Base-by-base conservation (phyloP, 768 basidiomycete genomes). In the Pilatotrama ljubarskyi region DNA sequence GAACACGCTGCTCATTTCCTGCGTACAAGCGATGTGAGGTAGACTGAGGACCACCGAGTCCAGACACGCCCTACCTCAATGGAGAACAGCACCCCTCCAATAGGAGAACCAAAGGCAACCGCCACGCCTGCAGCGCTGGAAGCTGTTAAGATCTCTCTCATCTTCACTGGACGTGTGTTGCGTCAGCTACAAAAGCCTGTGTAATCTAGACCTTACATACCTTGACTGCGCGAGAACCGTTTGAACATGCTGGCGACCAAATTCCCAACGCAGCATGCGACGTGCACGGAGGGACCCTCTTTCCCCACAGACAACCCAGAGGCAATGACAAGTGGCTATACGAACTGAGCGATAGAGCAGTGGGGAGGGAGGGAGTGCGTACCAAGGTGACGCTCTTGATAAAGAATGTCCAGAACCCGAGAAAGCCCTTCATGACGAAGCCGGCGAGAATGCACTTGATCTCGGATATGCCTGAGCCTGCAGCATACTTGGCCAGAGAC, bases 1-100 rank as follows among this genome's bases (percentile, higher is more conserved):
- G 73, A 98, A 98, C 38, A 85, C 89, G 72, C 94, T 91, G 73
- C 93, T 96, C 97, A 99, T 99, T 85, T 99, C 97, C 93, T 95
- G 68, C 13, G 14, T 25, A 9, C n/a, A 14, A 7, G n/a, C 25
- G 40, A 35, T 17, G 20, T 47, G 15, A 49, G 22, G 13, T n/a
- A 44, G 44, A 63, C 26, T 51, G 20, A 46, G 37, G 55, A 42
- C 18, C 8, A 5, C 22, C 26, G 8, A 48, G 38, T 26, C 4
- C 6, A 18, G 48, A 35, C 5, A 38, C 22, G 46, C n/a, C 6
- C 44, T 63, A 92, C 93, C 82, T 99, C 97, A 63, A 99, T 95
- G 15, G 96, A 96, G 70, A 99, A 99, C 18, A 99, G 72, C 0
- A 99, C 97, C 11, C 97, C 97, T 15, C 95, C 97, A 40, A 99